These are phyloP conservation scores for Macrophomina tecta DNA, from an alignment of 2,329 filamentous ascomycete genomes.

Conservation along the genomic window DNA sequence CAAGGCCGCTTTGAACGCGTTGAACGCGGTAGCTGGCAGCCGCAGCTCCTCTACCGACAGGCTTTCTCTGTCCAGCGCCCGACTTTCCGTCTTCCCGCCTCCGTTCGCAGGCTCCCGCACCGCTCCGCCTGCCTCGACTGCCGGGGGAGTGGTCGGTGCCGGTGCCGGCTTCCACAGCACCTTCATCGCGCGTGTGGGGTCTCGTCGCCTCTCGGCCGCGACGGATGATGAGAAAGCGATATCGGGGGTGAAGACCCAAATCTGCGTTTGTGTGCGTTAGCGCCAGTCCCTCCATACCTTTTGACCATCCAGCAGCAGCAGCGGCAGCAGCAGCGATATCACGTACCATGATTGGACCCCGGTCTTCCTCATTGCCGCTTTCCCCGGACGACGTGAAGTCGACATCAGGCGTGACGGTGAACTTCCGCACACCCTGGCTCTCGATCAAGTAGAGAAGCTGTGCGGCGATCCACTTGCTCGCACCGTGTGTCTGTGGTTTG, in stretches of 20 bases:
- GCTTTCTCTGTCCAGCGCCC: constrained; percentile 44
- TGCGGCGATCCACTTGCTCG: constrained; percentile 57
- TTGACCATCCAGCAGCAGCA: no score
- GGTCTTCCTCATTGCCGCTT: neutral
- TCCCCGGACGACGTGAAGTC: neutral
- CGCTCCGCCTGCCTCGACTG: neutral
- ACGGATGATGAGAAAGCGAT: constrained; percentile 58
- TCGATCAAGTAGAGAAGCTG: constrained; percentile 63
- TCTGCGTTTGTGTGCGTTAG: constrained; percentile 34
- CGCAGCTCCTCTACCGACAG: constrained; percentile 57
- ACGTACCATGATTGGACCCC: constrained; percentile 25
- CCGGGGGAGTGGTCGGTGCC: constrained; percentile 23
- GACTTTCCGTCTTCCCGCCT: neutral
- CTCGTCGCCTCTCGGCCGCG: constrained; percentile 36
- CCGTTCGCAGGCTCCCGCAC: neutral
- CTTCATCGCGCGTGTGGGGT: constrained; percentile 61
- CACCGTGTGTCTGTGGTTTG: constrained; percentile 32
- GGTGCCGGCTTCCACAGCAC: constrained; percentile 56
- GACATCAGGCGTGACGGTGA: constrained; percentile 38
- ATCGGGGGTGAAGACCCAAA: constrained; percentile 68
- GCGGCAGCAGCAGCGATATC: no score
- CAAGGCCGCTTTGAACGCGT: constrained; percentile 53
- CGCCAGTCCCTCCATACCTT: no score
- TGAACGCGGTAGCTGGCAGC: constrained; percentile 60
- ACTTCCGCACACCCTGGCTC: constrained; percentile 61